Evolutionary conservation across 169 alveolate genomes (phyloP).

Genomic region (Plasmodium gonderi): DNA sequence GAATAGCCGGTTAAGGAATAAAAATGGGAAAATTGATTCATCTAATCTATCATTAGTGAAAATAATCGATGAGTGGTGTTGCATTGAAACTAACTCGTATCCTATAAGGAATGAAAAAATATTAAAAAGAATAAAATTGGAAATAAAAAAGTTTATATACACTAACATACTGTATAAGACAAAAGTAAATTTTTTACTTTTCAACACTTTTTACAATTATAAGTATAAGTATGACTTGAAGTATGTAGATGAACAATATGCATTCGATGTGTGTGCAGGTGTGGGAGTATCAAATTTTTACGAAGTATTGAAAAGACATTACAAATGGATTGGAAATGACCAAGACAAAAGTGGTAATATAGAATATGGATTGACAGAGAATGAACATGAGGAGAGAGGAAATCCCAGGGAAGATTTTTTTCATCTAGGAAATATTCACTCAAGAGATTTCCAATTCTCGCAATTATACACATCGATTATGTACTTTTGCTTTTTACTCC

Average conservation of each 20-base stretch:
- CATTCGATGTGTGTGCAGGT: background rate
- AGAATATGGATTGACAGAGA: background rate
- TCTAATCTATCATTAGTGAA: conserved; percentile 2
- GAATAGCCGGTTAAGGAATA: background rate
- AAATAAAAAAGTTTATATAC: conserved; percentile 37
- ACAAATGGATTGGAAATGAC: background rate
- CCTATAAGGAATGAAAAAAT: background rate
- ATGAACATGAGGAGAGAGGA: background rate
- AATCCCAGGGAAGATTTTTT: conserved; percentile 19
- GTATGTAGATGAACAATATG: conserved; percentile 16
- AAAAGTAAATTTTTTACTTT: conserved; percentile 15
- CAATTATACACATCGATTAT: conserved; percentile 26
- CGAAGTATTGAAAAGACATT: conserved; percentile 4
- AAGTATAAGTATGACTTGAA: conserved; percentile 7
- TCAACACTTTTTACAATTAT: conserved; percentile 28
- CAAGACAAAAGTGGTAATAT: too few species aligned
- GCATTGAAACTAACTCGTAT: conserved; percentile 30
- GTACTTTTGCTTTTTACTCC: conserved; percentile 10
- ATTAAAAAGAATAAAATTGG: conserved; percentile 18
- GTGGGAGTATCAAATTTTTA: background rate
- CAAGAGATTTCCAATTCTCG: background rate
- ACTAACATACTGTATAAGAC: conserved; percentile 32
- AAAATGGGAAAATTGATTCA: background rate
- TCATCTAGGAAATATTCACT: background rate
- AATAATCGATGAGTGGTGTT: conserved; percentile 41